Percentiles rank a stretch among this genome's conserved stretches.
Conservation (phyloP, 768 basidiomycete species). For the Agrocybe pediades region DNA sequence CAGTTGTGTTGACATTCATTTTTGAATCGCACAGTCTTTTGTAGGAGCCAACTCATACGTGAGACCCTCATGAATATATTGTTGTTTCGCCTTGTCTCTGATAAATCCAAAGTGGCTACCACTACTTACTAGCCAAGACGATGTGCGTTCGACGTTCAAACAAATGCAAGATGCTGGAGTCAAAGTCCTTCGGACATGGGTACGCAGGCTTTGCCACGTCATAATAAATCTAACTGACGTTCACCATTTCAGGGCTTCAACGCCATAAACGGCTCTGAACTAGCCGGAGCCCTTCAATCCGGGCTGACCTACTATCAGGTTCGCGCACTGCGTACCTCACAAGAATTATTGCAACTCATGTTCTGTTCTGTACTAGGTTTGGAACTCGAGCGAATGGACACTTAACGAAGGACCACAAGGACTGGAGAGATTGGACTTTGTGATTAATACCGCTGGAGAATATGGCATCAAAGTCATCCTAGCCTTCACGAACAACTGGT, state of each 20-base stretch:
- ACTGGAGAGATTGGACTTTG: slow-evolving; percentile 52
- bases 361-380: slow-evolving; percentile 40
- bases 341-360: neutral
- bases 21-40: neutral
- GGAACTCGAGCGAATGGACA: slow-evolving; percentile 49
- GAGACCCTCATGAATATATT: too few species aligned
- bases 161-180: slow-evolving; percentile 49
- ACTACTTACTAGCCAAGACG: slow-evolving; percentile 44
- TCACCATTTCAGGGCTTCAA: slow-evolving; percentile 38
- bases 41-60: slow-evolving; percentile 4
- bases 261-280: slow-evolving; percentile 45
- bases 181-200: slow-evolving; percentile 59
- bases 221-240: neutral
- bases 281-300: slow-evolving; percentile 41
- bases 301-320: slow-evolving; percentile 54
- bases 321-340: slow-evolving; percentile 1
- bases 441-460: slow-evolving; percentile 48
- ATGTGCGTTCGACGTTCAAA: slow-evolving; percentile 51
- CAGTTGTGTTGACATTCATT: neutral
- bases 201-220: slow-evolving; percentile 16
- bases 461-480: slow-evolving; percentile 53
- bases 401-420: slow-evolving; percentile 57
- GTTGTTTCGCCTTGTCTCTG: neutral
- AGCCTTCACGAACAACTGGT: slow-evolving; percentile 62
- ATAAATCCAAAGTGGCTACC: slow-evolving; percentile 50